These are phyloP conservation scores for Melampsora larici-populina DNA, from an alignment of 1,284 basidiomycete genomes.

Conservation along the genomic window DNA sequence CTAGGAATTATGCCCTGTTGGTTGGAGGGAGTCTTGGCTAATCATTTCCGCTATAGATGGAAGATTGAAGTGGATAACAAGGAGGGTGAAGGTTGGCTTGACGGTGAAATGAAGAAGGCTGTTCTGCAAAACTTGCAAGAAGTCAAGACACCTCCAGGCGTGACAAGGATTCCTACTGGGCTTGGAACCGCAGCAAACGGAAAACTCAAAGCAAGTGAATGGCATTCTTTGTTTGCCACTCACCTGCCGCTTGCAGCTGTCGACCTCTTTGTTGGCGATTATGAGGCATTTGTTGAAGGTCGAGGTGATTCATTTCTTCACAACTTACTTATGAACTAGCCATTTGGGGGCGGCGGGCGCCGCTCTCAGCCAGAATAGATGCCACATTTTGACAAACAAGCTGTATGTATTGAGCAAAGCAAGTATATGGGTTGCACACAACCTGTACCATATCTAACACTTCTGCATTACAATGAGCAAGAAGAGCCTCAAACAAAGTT, in stretches of 20 bases:
- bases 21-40: not conserved
- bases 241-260: constrained; percentile 13
- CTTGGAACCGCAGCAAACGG: constrained; percentile 20
- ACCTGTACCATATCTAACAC: too few relatives aligned
- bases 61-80: not conserved
- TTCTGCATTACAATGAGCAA: too few relatives aligned
- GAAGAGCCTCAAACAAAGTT: too few relatives aligned
- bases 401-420: too few relatives aligned
- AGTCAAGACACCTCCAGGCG: constrained; percentile 2
- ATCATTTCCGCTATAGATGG: not conserved
- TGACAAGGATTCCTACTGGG: constrained; percentile 9
- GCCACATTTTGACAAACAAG: too few relatives aligned
- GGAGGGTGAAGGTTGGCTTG: not conserved
- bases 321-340: too few relatives aligned
- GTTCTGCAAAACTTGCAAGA: not conserved
- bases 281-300: too few relatives aligned
- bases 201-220: constrained; percentile 24
- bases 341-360: too few relatives aligned
- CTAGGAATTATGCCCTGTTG: not conserved
- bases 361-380: too few relatives aligned
- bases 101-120: too few relatives aligned
- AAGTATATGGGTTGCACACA: too few relatives aligned
- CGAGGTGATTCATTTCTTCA: too few relatives aligned
- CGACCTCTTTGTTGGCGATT: constrained; percentile 4
- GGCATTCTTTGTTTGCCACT: constrained; percentile 14